Base-by-base conservation (phyloP, 2,329 filamentous ascomycete species). In the Calonectria henricotiae region DNA sequence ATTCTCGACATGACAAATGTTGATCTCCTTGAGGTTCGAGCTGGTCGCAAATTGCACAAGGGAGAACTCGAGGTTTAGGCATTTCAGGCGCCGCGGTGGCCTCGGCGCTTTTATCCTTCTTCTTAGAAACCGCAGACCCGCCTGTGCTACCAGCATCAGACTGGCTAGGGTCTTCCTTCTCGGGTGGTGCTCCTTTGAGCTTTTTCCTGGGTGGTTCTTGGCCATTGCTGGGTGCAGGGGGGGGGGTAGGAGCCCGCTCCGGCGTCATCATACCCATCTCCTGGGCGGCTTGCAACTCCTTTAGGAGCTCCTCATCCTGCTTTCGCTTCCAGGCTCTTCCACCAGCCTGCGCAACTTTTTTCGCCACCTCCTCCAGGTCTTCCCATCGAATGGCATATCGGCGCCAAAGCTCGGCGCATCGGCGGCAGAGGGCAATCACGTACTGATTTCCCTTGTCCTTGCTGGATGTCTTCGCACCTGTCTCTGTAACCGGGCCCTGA, bases 381-480 rank as follows among this genome's bases (percentile, higher is more conserved):
- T 98, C 96, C 91, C 94, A 99, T 75, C 97, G 94, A 71, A 99
- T 94, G 17, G 93, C 96, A 82, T 99, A 99, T 74, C 96, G 94
- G 61, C 96, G 92, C 96, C 96, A 99, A 9, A 99, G 86, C 77
- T 96, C 92, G 30, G 95, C 95, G 79, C 96, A 99, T 70, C 96
- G 91, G 68, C 95, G 89, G 80, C 96, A 99, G 5, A 99, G 88
- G 4, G 96, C 95, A 60, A 95, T 89, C 20, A 97, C 89, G 41
- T 93, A 90, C 76, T 93, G 90, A 17, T 88, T 86, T 13, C 89
- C 90, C 80, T 96, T 97, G 74, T 98, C 94, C 82, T 95, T 95
- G 77, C 89, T 88, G 65, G 90, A 90, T 5, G 76, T 74, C 70
- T 84, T 84, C 64, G 88, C 87, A 11, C 86, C 86, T 20, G 86